These are phyloP conservation scores for Epichloe elymi DNA, from an alignment of 2,329 filamentous ascomycete species.

Conservation along the genomic window DNA sequence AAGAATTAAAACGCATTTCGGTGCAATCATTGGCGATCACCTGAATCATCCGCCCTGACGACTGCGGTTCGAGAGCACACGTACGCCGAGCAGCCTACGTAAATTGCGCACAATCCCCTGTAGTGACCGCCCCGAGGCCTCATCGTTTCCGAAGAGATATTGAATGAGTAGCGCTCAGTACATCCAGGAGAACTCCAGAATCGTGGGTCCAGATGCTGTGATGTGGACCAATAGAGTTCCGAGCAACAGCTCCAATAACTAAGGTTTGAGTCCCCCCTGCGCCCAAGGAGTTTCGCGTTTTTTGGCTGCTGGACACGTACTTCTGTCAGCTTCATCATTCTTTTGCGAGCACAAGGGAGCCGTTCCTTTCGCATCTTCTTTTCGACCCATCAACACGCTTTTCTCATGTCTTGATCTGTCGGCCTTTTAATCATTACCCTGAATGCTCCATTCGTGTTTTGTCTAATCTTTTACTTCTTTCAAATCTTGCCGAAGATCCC, in stretches of 20 bases:
- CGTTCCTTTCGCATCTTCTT: background rate
- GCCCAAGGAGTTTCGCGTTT: background rate
- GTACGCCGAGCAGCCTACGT: too few relatives aligned
- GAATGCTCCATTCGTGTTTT: background rate
- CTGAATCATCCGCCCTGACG: too few relatives aligned
- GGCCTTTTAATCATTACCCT: slow-evolving; percentile 5
- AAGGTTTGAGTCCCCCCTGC: background rate
- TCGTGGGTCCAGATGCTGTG: background rate
- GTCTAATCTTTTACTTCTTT: slow-evolving; percentile 7
- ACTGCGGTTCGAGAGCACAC: too few relatives aligned
- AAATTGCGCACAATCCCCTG: too few relatives aligned
- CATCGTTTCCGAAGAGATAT: too few relatives aligned
- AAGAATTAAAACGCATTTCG: too few relatives aligned
- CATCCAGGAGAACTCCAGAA: background rate
- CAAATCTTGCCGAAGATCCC: background rate
- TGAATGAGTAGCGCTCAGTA: too few relatives aligned
- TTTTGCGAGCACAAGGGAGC: slow-evolving; percentile 2
- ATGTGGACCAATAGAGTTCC: background rate
- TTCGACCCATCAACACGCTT: slow-evolving; percentile 1
- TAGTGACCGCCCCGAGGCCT: too few relatives aligned
- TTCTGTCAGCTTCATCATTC: slow-evolving; percentile 3
- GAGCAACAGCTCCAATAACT: background rate
- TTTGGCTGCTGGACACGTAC: background rate
- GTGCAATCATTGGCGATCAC: too few relatives aligned
- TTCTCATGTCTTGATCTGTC: background rate